These are phyloP conservation scores for Lagerstroemia speciosa DNA, from an alignment of 345 rosid species.

Conservation along the genomic window DNA sequence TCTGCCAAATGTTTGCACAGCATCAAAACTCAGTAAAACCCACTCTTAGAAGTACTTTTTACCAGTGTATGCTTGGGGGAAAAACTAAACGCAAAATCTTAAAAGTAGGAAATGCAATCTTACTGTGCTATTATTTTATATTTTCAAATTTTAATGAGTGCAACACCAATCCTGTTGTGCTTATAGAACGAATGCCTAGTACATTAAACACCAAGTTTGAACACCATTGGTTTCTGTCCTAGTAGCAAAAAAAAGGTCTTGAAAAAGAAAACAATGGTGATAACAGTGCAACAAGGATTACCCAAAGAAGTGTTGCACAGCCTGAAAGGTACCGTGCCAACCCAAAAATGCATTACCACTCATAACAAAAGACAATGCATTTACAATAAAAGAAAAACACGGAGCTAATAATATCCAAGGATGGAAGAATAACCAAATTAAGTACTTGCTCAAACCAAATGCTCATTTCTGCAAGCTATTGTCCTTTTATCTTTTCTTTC, in stretches of 20 bases:
- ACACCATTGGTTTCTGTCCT: background rate
- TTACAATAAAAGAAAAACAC: background rate
- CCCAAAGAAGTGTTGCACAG: background rate
- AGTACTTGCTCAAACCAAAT: background rate
- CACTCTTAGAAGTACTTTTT: slow-evolving; percentile 19
- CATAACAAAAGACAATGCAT: background rate
- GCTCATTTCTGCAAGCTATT: background rate
- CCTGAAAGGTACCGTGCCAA: background rate
- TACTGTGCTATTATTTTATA: background rate
- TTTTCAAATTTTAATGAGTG: background rate
- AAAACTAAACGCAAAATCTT: background rate
- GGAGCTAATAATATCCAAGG: background rate
- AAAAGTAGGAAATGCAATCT: slow-evolving; percentile 1
- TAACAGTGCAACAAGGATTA: background rate
- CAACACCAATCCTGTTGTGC: background rate
- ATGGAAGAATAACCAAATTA: background rate
- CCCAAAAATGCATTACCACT: background rate
- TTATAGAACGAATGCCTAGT: background rate
- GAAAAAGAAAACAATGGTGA: background rate
- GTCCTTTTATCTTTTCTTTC: background rate
- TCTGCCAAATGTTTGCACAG: slow-evolving; percentile 64
- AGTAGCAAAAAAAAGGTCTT: background rate
- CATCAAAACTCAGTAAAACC: slow-evolving; percentile 43
- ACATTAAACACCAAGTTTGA: background rate
- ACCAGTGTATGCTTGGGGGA: background rate